Evolutionary conservation across 345 rosid genomes (phyloP).

Genomic region (Dimocarpus longan): DNA sequence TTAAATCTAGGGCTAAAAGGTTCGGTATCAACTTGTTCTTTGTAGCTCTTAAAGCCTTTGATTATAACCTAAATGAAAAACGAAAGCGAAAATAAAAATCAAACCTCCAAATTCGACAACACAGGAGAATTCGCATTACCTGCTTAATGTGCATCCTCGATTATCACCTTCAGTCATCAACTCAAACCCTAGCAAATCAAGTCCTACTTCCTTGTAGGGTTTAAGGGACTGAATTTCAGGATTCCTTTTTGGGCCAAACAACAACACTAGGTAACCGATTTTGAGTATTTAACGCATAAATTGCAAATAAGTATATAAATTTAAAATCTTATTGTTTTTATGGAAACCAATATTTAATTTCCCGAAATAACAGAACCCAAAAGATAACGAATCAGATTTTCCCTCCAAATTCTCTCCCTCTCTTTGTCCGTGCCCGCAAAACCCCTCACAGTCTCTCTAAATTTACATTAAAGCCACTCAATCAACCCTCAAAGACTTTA

Average conservation of each 20-base stretch:
- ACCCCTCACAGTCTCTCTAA: not conserved
- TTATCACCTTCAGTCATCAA: conserved; percentile 24
- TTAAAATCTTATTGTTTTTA: no score
- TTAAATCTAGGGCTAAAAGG: conserved; percentile 82
- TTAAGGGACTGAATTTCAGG: no score
- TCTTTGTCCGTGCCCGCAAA: not conserved
- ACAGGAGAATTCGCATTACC: conserved; percentile 33
- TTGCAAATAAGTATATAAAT: no score
- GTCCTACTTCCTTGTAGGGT: no score
- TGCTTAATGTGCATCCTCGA: conserved; percentile 66
- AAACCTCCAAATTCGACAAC: not conserved
- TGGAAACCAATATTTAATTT: no score
- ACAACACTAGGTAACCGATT: no score
- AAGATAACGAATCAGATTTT: conserved; percentile 13
- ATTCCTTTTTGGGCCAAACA: no score
- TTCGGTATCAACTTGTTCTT: conserved; percentile 91
- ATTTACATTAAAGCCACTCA: not conserved
- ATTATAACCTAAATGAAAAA: conserved; percentile 58
- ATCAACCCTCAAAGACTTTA: not conserved
- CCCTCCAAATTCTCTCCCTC: conserved; percentile 42
- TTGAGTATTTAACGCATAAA: no score
- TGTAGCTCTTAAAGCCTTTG: conserved; percentile 96
- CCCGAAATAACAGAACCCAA: not conserved
- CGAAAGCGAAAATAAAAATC: not conserved
- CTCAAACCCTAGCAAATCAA: conserved; percentile 12